Base-by-base conservation (phyloP, 768 basidiomycete genomes). In the Pisolithus microcarpus region DNA sequence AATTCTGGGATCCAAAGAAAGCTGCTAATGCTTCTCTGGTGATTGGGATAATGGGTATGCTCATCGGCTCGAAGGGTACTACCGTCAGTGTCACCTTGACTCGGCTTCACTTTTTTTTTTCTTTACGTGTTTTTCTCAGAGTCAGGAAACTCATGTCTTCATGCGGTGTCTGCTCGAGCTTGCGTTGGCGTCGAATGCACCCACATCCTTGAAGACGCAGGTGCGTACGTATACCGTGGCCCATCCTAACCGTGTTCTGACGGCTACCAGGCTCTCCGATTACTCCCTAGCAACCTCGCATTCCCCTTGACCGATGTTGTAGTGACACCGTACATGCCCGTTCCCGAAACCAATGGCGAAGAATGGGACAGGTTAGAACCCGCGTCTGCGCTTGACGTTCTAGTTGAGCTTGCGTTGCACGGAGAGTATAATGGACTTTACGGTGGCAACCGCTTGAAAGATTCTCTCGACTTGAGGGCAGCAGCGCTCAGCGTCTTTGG, bases 1-100 rank as follows among this genome's bases (percentile, higher is more conserved):
- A 99, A 64, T 92, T 92, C 67, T 99, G 96, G 96, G 91, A 94
- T 57, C 78, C 83, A 38, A 88, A 92, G 65, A 99, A 98, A 67
- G 69, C 78, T n/a, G 69, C 78, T 21, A 97, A 96, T 61, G 81
- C 84, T 1, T 75, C 78, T 0, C 69, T 92, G n/a, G 80, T 91
- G 7, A 72, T 98, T 3, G 83, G 83, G 18, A 80, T 96, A 52
- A 82, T 97, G 57, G 84, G 91, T 3, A 87, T 94, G 75, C 78
- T 98, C 8, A 76, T 92, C 31, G 76, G 78, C n/a, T 78, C 79
- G 38, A 87, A 87, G 63, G 83, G 83, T 47, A 71, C 74, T 59
- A 74, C 73, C 57, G 84, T 85, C 57, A 61, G 82, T 75, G 23
- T 26, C 43, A 43, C 36, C 48, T 1, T 43, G 8, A n/a, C 19